Base-by-base conservation (phyloP, 2,329 filamentous ascomycete species). In the Fusarium kyushuense region DNA sequence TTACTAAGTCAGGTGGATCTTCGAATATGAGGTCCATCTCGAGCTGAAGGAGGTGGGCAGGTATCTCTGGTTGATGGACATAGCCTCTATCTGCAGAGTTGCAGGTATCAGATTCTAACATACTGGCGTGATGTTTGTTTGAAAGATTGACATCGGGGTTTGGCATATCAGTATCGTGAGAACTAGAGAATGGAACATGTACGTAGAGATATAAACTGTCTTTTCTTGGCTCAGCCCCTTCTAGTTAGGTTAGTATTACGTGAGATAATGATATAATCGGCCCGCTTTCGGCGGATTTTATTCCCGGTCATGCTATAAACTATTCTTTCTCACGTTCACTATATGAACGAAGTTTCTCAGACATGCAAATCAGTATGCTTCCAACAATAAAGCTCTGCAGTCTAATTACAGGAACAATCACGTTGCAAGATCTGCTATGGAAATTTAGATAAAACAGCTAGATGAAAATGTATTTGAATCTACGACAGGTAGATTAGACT, bases 361-460 rank as follows among this genome's bases (percentile, higher is more conserved):
- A 7, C 5, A 16, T 32, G 6, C 11, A 5, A 16, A 16, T 16
- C 6, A 32, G 30, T 16, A 16, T 16, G 3, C 2, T 32, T 32
- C 1, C 30, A 38, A 1, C 3, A 19, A 11, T 6, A 12, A 12
- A 7, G 6, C 5, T 5, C 12, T 19, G 0, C 11, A 13, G 7
- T 19, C 3, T 32, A n/a, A 3, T 36, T 19, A 12, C 6, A 19
- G 10, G 0, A 12, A 5, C 11, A 19, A n/a, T 4, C 5, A n/a
- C 0, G 3, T 16, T 19, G 6, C 1, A 2, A 6, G 17, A 7
- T 19, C 5, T n/a, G 2, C 1, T 6, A n/a, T 6, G 5, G 3
- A 2, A 38, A 19, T 19, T 5, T 8, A 38, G 0, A 21, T 14
- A 14, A 9, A 38, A 2, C 7, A 6, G 11, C 6, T 38, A n/a